Percentiles rank a stretch among this genome's conserved stretches.
phyloP scores from a whole-genome alignment of 2,329 filamentous ascomycete genomes.

The Ampelomyces quisqualis region DNA sequence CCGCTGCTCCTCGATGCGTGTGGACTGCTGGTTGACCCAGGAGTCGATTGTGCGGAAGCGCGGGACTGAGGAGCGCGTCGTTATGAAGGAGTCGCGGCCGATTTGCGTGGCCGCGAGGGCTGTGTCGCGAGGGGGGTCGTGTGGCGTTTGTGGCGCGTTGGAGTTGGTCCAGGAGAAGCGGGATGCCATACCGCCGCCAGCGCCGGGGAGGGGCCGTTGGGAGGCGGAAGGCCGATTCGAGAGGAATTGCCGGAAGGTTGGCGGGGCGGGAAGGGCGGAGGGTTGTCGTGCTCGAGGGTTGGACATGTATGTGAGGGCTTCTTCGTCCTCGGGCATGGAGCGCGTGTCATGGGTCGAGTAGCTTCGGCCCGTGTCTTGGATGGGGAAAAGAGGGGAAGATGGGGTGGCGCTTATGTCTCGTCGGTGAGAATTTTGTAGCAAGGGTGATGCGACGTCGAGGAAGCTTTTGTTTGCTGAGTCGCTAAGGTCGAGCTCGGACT shows the following conservation, averaged over 20 bases:
- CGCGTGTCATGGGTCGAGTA: slow-evolving; percentile 37
- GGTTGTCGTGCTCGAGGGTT: slow-evolving; percentile 20
- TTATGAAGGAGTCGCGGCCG: slow-evolving; percentile 41
- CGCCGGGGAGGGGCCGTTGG: slow-evolving; percentile 27
- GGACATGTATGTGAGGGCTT: slow-evolving; percentile 24
- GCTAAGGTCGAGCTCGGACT: slow-evolving; percentile 11
- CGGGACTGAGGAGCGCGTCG: slow-evolving; percentile 38
- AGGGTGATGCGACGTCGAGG: slow-evolving; percentile 24
- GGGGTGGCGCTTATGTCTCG: slow-evolving; percentile 35
- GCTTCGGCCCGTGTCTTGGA: slow-evolving; percentile 28
- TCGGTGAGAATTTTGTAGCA: slow-evolving; percentile 29
- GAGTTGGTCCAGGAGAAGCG: slow-evolving; percentile 47
- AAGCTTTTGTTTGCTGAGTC: slow-evolving; percentile 23
- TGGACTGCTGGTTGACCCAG: slow-evolving; percentile 46
- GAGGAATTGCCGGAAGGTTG: slow-evolving; percentile 44
- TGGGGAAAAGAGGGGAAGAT: slow-evolving; percentile 35
- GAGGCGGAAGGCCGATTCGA: slow-evolving; percentile 39
- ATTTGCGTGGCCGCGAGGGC: slow-evolving; percentile 16
- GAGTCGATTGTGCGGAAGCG: slow-evolving; percentile 46
- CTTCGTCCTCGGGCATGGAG: slow-evolving; percentile 26
- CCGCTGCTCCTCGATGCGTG: slow-evolving; percentile 40
- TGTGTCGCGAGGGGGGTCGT: slow-evolving; percentile 34
- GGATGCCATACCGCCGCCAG: slow-evolving; percentile 30
- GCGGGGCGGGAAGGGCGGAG: slow-evolving; percentile 31
- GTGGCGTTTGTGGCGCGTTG: slow-evolving; percentile 43